phyloP scores from a whole-genome alignment of 352 stramenopile species.

The Elongisporangium undulatum region DNA sequence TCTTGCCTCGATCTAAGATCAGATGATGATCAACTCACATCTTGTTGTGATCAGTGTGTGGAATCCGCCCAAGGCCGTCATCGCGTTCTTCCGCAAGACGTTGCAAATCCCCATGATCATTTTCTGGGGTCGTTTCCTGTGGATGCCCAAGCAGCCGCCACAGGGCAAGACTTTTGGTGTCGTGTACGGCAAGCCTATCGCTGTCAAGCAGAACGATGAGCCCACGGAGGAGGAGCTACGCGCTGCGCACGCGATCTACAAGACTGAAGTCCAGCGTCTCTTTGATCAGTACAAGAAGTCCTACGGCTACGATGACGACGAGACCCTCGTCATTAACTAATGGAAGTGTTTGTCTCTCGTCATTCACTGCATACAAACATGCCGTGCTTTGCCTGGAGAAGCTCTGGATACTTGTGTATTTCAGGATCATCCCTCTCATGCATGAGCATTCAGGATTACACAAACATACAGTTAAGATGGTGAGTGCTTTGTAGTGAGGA shows the following conservation, averaged over 20 bases:
- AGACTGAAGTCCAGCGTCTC: slow-evolving; percentile 53
- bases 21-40: background rate
- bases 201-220: slow-evolving; percentile 39
- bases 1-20: background rate
- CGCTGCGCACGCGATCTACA: slow-evolving; percentile 49
- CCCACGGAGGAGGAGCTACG: slow-evolving; percentile 61
- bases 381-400: too few species aligned
- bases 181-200: slow-evolving; percentile 70
- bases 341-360: too few species aligned
- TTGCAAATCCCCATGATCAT: slow-evolving; percentile 73
- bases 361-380: too few species aligned
- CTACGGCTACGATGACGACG: slow-evolving; percentile 71
- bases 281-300: slow-evolving; percentile 69
- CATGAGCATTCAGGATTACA: too few species aligned
- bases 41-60: slow-evolving; percentile 36
- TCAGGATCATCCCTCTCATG: too few species aligned
- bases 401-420: too few species aligned
- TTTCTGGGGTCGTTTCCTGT: slow-evolving; percentile 81
- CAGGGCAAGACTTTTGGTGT: slow-evolving; percentile 66
- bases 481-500: too few species aligned
- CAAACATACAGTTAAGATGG: too few species aligned
- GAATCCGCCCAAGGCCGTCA: slow-evolving; percentile 56
- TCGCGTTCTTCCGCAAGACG: slow-evolving; percentile 59
- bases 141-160: slow-evolving; percentile 58
- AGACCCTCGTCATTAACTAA: slow-evolving; percentile 67